Evolutionary conservation across 2,329 filamentous ascomycete genomes (phyloP), one percentile per base, ranked within the genome.

Genomic region (Clonostachys sp.): DNA sequence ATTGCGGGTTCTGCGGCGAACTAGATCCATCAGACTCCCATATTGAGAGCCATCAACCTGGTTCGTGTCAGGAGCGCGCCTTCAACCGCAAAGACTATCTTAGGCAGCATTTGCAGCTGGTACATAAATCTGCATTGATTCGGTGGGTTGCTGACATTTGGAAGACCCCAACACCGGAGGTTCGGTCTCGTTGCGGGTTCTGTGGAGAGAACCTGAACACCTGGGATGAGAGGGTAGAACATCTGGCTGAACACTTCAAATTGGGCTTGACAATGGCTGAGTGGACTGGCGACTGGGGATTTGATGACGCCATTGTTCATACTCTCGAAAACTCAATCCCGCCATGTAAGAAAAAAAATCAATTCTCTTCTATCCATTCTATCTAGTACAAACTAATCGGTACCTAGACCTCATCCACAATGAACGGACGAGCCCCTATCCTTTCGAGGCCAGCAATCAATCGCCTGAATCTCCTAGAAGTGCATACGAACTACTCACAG

Each of bases 61-160:
- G 67, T 34, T 54, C 72, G 5, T 84, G 80, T 53, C 73, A 74
- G 17, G 73, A 80, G 45, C 76, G 64, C 5, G 56, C 64, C 7
- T 72, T 72, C 47, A 61, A 60, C 2, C 63, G 69, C 48, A 72
- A 72, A 45, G 69, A 72, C 40, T 66, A 72, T 46, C 56, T 72
- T 17, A 67, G 64, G 64, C 65, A 68, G 48, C 65, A 68, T 18
- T 47, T 68, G 16, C 59, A 9, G 24, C 8, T 30, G 8, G 24
- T 30, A 4, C 24, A 30, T 30, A 30, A 30, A 30, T 30, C 24
- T 3, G 24, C 24, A 30, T 30, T 30, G 9, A 30, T 30, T 3
- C 24, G 4, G 10, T 30, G 24, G 24, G 24, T 30, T 30, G 24
- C 24, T 10, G 24, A 30, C 24, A 30, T 30, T 30, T 30, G 24